These are phyloP conservation scores for Colletotrichum simmondsii DNA, from an alignment of 2,329 filamentous ascomycete species.

Conservation along the genomic window DNA sequence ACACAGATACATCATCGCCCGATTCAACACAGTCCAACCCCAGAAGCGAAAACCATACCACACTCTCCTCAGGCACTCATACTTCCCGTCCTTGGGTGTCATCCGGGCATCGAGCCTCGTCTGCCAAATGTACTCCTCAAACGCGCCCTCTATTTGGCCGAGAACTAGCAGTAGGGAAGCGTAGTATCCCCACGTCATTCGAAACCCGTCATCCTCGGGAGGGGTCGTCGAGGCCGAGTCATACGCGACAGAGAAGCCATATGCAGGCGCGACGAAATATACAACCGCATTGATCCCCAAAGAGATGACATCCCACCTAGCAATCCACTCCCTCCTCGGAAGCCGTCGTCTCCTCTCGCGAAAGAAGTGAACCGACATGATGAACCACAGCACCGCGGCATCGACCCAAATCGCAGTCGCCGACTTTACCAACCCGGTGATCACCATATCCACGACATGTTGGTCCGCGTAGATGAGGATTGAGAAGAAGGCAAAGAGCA, in stretches of 20 bases:
- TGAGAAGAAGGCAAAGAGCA: not conserved
- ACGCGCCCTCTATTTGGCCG: not conserved
- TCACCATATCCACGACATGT: not conserved
- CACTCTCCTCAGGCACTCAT: not conserved
- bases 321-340: not conserved
- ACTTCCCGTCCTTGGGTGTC: not conserved
- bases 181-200: not conserved
- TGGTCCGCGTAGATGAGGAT: too few relatives aligned
- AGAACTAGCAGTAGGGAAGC: not conserved
- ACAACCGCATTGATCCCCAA: too few relatives aligned
- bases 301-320: not conserved
- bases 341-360: not conserved
- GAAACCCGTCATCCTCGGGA: not conserved
- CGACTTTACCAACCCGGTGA: not conserved
- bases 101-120: too few relatives aligned
- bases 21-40: too few relatives aligned
- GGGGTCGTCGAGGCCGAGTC: not conserved
- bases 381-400: not conserved
- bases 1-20: too few relatives aligned
- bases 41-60: too few relatives aligned
- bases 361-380: not conserved
- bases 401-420: not conserved
- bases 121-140: not conserved
- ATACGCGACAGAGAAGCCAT: too few relatives aligned
- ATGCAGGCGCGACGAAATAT: too few relatives aligned